Base-by-base conservation (phyloP, 768 basidiomycete genomes). In the Rubroboletus pulcherrimus region DNA sequence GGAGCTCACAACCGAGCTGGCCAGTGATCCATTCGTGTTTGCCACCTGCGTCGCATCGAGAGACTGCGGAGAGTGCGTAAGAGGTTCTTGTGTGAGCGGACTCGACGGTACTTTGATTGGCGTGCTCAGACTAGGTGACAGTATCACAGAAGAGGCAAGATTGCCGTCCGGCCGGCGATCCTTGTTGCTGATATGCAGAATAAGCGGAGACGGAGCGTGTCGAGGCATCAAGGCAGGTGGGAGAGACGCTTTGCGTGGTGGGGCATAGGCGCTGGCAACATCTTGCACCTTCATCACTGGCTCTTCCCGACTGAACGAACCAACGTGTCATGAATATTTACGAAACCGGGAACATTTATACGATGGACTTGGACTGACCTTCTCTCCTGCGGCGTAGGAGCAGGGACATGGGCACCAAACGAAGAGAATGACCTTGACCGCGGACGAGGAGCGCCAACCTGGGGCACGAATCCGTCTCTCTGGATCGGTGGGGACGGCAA, bases 361-460 rank as follows among this genome's bases (percentile, higher is more conserved):
- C 1, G 14, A 40, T 48, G 12, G 1, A 26, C 10, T n/a, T 14
- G 4, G 8, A 56, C 65, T 29, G 8, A 71, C 71, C 65, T 66
- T 43, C 15, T 58, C 21, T 59, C 54, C 17, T 30, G 57, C 12
- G 44, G 47, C 26, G 9, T 1, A 8, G 49, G 35, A 5, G 12
- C n/a, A 47, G 50, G 44, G 1, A 51, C 51, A 5, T 68, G 61
- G 5, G 77, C 73, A 49, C 82, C 80, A 69, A 90, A 86, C 3
- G 82, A 86, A 9, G 89, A 91, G 65, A 92, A 92, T 21, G 87
- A 90, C 48, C 89, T 69, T 5, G 90, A 91, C 6, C 81, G 71
- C 14, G 79, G 81, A 7, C 90, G 73, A 9, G 74, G 62, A 3
- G 75, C 75, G 7, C 77, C 74, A 9, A 74, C 75, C 53, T 78